These are phyloP conservation scores for Pelargonium fulgidum DNA, from an alignment of 441 rosid species.

Conservation along the genomic window DNA sequence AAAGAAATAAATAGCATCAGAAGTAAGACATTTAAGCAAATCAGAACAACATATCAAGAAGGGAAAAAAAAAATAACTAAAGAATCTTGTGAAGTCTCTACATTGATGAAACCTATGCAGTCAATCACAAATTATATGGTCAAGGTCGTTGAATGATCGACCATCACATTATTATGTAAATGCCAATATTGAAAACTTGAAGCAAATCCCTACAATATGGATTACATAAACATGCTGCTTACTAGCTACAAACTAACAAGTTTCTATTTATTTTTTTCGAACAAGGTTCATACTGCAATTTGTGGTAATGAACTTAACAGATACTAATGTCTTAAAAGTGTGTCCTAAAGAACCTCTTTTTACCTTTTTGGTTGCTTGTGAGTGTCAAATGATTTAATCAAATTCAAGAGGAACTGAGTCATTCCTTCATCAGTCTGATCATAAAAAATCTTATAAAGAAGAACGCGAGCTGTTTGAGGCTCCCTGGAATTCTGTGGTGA, in stretches of 20 bases:
- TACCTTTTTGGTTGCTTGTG: slow-evolving; percentile 91
- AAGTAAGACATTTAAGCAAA: slow-evolving; percentile 13
- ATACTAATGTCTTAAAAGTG: not conserved
- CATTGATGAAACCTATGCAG: not conserved
- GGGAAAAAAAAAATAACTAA: not conserved
- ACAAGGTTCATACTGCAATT: slow-evolving; percentile 4
- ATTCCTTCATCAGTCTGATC: slow-evolving; percentile 96
- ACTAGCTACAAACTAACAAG: not conserved
- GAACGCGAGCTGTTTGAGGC: slow-evolving; percentile 82
- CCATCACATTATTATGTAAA: not conserved
- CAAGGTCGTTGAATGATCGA: not conserved
- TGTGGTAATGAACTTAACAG: not conserved
- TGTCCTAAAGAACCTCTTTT: not conserved
- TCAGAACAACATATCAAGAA: not conserved
- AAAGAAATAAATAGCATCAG: slow-evolving; percentile 21
- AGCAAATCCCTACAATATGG: not conserved
- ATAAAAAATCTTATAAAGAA: slow-evolving; percentile 92
- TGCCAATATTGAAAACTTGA: not conserved
- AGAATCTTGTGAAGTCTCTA: not conserved
- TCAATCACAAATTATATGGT: not conserved
- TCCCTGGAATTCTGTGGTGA: slow-evolving; percentile 77
- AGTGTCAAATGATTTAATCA: slow-evolving; percentile 65
- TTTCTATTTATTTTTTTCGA: not conserved
- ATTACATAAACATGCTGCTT: slow-evolving; percentile 5
- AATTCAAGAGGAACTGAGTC: slow-evolving; percentile 83